phyloP scores from a whole-genome alignment of 345 rosid species.

The Turritis glabra region DNA sequence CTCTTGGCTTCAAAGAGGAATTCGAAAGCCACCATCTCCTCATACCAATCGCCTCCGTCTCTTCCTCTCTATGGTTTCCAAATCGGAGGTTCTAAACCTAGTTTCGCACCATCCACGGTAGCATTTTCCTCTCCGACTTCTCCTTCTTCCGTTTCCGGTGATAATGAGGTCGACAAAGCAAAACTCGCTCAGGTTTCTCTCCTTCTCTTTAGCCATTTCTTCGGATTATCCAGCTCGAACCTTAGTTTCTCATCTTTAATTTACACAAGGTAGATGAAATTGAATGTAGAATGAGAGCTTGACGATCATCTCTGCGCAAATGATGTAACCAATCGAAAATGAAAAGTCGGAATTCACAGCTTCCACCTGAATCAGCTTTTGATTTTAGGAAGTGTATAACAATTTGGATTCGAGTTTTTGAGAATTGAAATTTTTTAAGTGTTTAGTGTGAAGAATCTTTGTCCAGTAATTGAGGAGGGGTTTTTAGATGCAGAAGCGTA shows the following conservation, averaged over 20 bases:
- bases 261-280: neutral
- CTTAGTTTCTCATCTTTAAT: neutral
- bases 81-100: constrained; percentile 38
- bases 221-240: constrained; percentile 4
- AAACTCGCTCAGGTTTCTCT: constrained; percentile 72
- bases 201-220: neutral
- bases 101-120: constrained; percentile 24
- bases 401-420: neutral
- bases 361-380: neutral
- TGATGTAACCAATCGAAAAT: neutral
- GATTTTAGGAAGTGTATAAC: neutral
- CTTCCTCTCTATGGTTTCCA: constrained; percentile 31
- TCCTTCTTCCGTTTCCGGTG: constrained; percentile 42
- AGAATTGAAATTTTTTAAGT: neutral
- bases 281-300: neutral
- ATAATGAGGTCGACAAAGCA: constrained; percentile 58
- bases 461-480: neutral
- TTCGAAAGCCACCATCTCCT: constrained; percentile 22
- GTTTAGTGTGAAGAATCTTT: neutral
- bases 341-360: neutral
- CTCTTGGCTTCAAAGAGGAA: constrained; percentile 21
- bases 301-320: neutral
- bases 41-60: constrained; percentile 27
- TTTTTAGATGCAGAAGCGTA: neutral
- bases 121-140: constrained; percentile 44